phyloP scores from a whole-genome alignment of 2,329 filamentous ascomycete genomes.

The Pseudocercospora cruenta region DNA sequence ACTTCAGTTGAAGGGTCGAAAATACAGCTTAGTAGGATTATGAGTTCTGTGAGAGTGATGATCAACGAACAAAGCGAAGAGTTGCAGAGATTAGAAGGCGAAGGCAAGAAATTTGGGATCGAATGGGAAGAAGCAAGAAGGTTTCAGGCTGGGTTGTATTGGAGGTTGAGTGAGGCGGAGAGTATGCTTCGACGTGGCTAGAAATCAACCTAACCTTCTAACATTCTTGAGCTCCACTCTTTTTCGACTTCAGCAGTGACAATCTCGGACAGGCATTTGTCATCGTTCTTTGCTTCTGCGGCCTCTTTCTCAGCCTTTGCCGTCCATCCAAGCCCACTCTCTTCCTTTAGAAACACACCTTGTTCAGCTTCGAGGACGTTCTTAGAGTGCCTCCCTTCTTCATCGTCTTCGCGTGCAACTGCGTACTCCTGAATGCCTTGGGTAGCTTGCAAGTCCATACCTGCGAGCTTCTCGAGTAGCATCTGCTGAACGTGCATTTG shows the following conservation, averaged over 20 bases:
- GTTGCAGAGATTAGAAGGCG: not conserved
- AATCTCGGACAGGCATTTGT: too few relatives aligned
- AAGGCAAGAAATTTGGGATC: not conserved
- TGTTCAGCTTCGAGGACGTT: not conserved
- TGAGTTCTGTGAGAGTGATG: not conserved
- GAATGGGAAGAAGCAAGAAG: not conserved
- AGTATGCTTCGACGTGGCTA: not conserved
- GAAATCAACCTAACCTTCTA: too few relatives aligned
- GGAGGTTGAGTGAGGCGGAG: not conserved
- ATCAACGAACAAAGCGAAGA: not conserved
- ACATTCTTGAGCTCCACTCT: not conserved
- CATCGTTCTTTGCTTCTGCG: not conserved
- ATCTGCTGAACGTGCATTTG: slow-evolving; percentile 19
- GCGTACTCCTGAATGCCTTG: not conserved
- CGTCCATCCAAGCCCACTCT: not conserved
- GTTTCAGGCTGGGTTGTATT: not conserved
- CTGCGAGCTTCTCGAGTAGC: slow-evolving; percentile 13
- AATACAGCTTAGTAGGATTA: not conserved
- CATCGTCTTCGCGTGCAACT: not conserved
- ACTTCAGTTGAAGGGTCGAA: not conserved
- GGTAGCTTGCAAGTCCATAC: slow-evolving; percentile 9
- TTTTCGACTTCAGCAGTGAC: not conserved
- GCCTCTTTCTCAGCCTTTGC: not conserved
- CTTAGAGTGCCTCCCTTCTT: not conserved
- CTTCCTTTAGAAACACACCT: not conserved